Evolutionary conservation across 805 yeast species (phyloP).

Genomic region (Metschnikowia colocasiae): DNA sequence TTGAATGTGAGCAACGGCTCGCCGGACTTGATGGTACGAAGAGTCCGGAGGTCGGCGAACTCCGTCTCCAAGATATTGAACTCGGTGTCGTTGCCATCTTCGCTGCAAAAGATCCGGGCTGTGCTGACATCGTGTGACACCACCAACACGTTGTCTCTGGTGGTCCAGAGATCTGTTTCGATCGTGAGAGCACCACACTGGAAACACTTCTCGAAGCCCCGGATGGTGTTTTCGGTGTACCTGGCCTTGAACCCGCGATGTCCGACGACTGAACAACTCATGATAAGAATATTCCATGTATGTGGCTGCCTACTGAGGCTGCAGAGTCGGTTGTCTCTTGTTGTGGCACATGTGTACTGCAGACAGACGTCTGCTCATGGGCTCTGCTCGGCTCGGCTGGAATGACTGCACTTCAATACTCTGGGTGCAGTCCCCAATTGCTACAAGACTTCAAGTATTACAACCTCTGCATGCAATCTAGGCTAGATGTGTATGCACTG

Average conservation of each 20-base stretch:
- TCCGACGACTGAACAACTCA: constrained; percentile 29
- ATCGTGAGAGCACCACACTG: constrained; percentile 36
- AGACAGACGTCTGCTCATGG: too few relatives aligned
- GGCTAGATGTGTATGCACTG: too few relatives aligned
- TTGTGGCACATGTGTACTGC: not conserved
- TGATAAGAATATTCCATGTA: not conserved
- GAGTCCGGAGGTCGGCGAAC: constrained; percentile 23
- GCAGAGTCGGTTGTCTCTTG: not conserved
- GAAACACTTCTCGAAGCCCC: constrained; percentile 36
- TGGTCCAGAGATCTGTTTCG: constrained; percentile 43
- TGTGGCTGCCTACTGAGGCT: not conserved
- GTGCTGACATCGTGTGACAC: constrained; percentile 41
- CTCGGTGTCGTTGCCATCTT: constrained; percentile 33
- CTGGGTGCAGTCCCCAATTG: too few relatives aligned
- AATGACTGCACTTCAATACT: too few relatives aligned
- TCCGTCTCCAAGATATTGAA: constrained; percentile 31
- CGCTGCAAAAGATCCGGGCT: constrained; percentile 34
- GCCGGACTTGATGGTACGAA: constrained; percentile 30
- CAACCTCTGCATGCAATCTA: too few relatives aligned
- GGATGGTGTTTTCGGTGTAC: constrained; percentile 38
- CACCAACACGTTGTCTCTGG: constrained; percentile 35
- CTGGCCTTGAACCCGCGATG: constrained; percentile 43
- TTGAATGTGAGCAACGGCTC: constrained; percentile 32
- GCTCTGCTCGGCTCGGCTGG: not conserved
- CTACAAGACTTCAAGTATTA: too few relatives aligned